Conservation (phyloP, 768 basidiomycete genomes). For the Phylloporus arenicola region DNA sequence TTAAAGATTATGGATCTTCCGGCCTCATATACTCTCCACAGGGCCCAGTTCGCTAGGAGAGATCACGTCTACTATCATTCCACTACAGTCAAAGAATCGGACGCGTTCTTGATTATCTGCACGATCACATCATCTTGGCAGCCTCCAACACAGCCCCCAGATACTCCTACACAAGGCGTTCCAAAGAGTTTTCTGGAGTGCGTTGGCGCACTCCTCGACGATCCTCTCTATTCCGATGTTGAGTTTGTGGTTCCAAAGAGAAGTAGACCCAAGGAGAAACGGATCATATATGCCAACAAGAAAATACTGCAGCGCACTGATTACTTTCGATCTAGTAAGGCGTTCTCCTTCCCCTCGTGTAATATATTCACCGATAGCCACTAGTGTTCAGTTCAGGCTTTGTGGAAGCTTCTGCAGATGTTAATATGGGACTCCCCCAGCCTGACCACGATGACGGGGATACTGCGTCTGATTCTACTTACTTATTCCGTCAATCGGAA, state of each 20-base stretch:
- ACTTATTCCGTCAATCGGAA: constrained; percentile 32
- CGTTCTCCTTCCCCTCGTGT: not conserved
- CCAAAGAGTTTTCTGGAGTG: constrained; percentile 64
- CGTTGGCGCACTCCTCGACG: constrained; percentile 71
- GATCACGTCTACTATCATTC: constrained; percentile 64
- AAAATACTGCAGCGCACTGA: constrained; percentile 65
- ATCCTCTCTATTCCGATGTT: constrained; percentile 81
- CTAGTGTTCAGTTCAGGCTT: constrained; percentile 74
- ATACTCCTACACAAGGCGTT: constrained; percentile 47
- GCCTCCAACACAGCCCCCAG: constrained; percentile 41
- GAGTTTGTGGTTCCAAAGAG: constrained; percentile 66
- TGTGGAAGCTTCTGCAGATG: constrained; percentile 46
- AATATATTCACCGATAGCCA: not conserved
- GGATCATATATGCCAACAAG: constrained; percentile 62
- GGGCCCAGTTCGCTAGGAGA: constrained; percentile 76
- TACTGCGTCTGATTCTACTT: constrained; percentile 47
- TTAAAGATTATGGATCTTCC: not conserved
- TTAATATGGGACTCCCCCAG: constrained; percentile 18
- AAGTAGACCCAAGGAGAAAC: constrained; percentile 32
- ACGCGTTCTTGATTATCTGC: constrained; percentile 73
- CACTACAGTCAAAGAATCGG: constrained; percentile 45
- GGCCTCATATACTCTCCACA: constrained; percentile 21
- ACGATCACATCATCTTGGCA: constrained; percentile 67
- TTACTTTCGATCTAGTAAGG: constrained; percentile 71
- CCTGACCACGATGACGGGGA: constrained; percentile 35